Evolutionary conservation across 2,329 filamentous ascomycete species (phyloP).

Genomic region (Xylariaceae sp.): DNA sequence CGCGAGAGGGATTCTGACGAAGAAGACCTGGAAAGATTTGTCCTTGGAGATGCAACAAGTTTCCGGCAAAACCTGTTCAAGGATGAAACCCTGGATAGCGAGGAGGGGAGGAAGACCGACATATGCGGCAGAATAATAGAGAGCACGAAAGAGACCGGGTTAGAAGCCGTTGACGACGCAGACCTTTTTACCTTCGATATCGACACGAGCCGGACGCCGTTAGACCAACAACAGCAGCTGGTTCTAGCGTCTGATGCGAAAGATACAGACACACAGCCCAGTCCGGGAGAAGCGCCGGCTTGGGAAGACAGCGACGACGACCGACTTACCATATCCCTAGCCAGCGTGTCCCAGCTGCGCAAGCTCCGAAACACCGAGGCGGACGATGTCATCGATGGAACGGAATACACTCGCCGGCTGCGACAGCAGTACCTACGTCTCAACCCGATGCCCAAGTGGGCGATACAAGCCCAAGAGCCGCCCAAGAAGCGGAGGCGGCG

Average conservation of each 20-base stretch:
- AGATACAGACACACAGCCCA: slow-evolving; percentile 15
- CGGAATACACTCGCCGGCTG: slow-evolving; percentile 76
- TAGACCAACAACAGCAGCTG: slow-evolving; percentile 29
- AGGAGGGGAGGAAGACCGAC: slow-evolving; percentile 26
- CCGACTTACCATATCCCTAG: slow-evolving; percentile 74
- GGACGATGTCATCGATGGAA: slow-evolving; percentile 81
- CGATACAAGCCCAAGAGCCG: slow-evolving; percentile 43
- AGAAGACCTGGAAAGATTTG: slow-evolving; percentile 77
- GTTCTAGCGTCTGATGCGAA: slow-evolving; percentile 20
- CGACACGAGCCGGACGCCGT: slow-evolving; percentile 55
- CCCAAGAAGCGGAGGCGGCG: slow-evolving; percentile 46
- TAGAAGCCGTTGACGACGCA: slow-evolving; percentile 68
- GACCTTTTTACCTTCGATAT: slow-evolving; percentile 84
- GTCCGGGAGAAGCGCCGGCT: slow-evolving; percentile 45
- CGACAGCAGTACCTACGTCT: slow-evolving; percentile 67
- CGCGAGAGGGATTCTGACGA: slow-evolving; percentile 75
- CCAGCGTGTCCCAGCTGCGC: slow-evolving; percentile 66
- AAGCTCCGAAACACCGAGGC: slow-evolving; percentile 76
- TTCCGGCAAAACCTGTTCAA: slow-evolving; percentile 70
- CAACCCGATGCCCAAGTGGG: slow-evolving; percentile 58
- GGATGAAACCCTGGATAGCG: slow-evolving; percentile 36
- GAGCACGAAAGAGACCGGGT: slow-evolving; percentile 39
- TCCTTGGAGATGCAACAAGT: slow-evolving; percentile 80
- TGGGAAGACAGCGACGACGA: slow-evolving; percentile 99
- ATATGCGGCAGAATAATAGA: slow-evolving; percentile 35